Base-by-base conservation (phyloP, 495 filamentous ascomycete species). In the Aspergillus cristatus region DNA sequence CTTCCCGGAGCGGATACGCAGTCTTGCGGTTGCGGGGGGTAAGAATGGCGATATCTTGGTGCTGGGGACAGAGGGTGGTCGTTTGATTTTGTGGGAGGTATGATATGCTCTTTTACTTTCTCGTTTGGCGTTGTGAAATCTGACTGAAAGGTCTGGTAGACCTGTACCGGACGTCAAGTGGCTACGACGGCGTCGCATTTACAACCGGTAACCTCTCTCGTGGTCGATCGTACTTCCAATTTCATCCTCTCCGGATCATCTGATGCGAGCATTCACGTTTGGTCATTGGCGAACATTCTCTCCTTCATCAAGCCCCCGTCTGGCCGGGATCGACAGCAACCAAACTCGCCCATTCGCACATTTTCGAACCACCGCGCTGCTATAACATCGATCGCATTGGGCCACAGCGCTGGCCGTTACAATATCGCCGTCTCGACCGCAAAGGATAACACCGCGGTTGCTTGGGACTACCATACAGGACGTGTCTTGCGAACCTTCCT, bases 1-100 rank as follows among this genome's bases (percentile, higher is more conserved):
- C 2, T 94, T 96, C 43, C 79, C 76, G 6, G 89, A 94, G 61
- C 76, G 81, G 47, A 86, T 91, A 53, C 82, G 72, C 47, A 84
- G 82, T 63, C 58, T 90, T 41, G 64, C 72, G 6, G 55, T 80
- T 14, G 75, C 72, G n/a, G 70, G 68, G 22, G 60, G 70, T 47
- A 58, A 77, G 66, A 54, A 73, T 49, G 79, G 82, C 34, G 72
- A 70, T 38, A 71, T 91, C 28, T 62, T 98, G 39, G 68, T 88
- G 41, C 54, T 94, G 33, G 91, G 91, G n/a, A 91, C 86, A 1
- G 79, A 81, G 31, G 83, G 84, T 41, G 91, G 91, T 12, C 77
- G 88, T 35, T 53, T 97, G 40, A 82, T 93, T 49, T 57, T 93
- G 8, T 98, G 91, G 91, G 91, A 98, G 83, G 86, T 91, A 52